phyloP scores from a whole-genome alignment of 2,329 filamentous ascomycete species.

The Verticillium nonalfalfae region DNA sequence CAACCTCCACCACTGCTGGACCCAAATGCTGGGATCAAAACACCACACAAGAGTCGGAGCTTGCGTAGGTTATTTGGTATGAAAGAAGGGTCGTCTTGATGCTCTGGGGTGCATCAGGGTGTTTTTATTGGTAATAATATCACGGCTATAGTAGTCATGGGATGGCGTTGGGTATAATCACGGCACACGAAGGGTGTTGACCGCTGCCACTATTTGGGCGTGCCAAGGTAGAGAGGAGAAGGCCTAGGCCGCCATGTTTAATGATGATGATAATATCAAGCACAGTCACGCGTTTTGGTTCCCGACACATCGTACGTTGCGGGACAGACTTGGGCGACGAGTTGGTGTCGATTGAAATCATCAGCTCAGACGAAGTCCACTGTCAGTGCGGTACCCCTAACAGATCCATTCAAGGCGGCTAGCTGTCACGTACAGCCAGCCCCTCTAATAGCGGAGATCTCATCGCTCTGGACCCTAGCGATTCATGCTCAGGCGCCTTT shows the following conservation, averaged over 20 bases:
- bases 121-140: no score
- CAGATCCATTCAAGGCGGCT: no score
- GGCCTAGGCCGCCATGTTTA: neutral
- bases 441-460: no score
- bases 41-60: constrained; percentile 26
- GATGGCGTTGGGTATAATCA: neutral
- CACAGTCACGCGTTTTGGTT: neutral
- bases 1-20: neutral
- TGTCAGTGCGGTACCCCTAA: neutral
- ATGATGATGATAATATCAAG: neutral
- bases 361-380: neutral
- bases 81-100: constrained; percentile 7
- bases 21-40: constrained; percentile 13
- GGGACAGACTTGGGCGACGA: neutral
- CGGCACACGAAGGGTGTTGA: neutral
- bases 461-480: neutral
- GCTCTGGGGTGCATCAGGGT: neutral
- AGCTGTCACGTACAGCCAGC: no score
- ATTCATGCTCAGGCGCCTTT: neutral
- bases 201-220: neutral
- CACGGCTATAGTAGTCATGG: neutral
- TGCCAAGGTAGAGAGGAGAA: neutral
- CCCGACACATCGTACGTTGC: neutral
- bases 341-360: neutral
- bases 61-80: constrained; percentile 32